phyloP scores from a whole-genome alignment of 2,329 filamentous ascomycete species.

The Aspergillus jensenii region DNA sequence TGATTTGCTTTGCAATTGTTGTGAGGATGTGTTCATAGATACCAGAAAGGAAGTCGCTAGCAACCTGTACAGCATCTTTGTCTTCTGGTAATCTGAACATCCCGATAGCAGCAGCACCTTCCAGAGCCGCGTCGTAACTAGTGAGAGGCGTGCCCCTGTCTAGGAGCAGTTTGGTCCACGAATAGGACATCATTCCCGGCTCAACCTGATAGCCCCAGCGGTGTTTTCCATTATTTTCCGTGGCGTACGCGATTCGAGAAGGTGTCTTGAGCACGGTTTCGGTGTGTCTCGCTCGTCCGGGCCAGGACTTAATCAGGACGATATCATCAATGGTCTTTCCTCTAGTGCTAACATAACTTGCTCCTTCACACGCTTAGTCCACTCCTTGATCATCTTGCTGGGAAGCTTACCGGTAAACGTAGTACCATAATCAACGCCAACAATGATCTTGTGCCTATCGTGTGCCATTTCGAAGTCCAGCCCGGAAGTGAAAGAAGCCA shows the following conservation, averaged over 20 bases:
- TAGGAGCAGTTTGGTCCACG: slow-evolving; percentile 31
- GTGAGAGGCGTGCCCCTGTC: slow-evolving; percentile 17
- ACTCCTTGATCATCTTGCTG: too few relatives aligned
- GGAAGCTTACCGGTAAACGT: slow-evolving; percentile 16
- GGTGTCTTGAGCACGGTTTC: slow-evolving; percentile 22
- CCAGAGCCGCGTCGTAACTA: slow-evolving; percentile 19
- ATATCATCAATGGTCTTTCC: slow-evolving; percentile 17
- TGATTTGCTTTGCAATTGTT: slow-evolving; percentile 16
- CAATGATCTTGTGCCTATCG: not conserved
- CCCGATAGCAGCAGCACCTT: slow-evolving; percentile 4
- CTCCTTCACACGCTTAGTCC: not conserved
- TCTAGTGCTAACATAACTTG: slow-evolving; percentile 15
- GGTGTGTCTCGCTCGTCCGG: slow-evolving; percentile 16
- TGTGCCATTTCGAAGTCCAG: too few relatives aligned
- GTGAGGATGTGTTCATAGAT: slow-evolving; percentile 21
- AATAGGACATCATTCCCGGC: slow-evolving; percentile 22
- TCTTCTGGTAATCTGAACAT: slow-evolving; percentile 20
- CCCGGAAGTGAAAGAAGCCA: too few relatives aligned
- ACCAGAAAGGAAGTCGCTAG: slow-evolving; percentile 21
- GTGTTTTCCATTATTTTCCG: slow-evolving; percentile 17
- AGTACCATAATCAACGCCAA: slow-evolving; percentile 22
- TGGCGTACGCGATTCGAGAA: slow-evolving; percentile 25
- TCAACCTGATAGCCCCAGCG: slow-evolving; percentile 27
- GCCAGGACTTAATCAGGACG: slow-evolving; percentile 23
- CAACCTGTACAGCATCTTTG: slow-evolving; percentile 22